A percentile compares a stretch with the other conserved stretches of the same genome.
Conservation (phyloP, 2,329 filamentous ascomycete species). For the Fusarium falciforme region DNA sequence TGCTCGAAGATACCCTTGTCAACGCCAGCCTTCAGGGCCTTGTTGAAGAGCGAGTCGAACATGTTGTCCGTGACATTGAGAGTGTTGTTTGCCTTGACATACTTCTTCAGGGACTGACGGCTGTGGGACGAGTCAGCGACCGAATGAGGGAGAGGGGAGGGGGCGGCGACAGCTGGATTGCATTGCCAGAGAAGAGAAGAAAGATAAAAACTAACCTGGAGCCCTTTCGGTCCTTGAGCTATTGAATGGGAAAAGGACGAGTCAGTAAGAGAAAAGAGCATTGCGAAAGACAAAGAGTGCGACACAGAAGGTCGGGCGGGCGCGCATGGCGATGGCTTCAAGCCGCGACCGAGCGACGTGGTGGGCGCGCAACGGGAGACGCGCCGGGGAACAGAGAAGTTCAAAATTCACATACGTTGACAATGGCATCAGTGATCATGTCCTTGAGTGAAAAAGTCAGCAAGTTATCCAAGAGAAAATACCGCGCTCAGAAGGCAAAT, state of each 20-base stretch:
- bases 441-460: constrained; percentile 55
- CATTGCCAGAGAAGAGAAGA: constrained; percentile 9
- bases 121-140: constrained; percentile 48
- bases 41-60: constrained; percentile 84
- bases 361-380: constrained; percentile 45
- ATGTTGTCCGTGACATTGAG: constrained; percentile 63
- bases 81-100: constrained; percentile 66
- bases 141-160: background rate
- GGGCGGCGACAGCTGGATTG: constrained; percentile 9
- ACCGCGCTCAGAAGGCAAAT: constrained; percentile 9
- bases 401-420: constrained; percentile 62
- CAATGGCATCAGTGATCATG: constrained; percentile 72
- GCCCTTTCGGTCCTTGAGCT: constrained; percentile 73
- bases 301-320: constrained; percentile 13
- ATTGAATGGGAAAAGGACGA: constrained; percentile 42
- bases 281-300: constrained; percentile 23
- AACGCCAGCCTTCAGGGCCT: constrained; percentile 82
- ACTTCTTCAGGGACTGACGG: constrained; percentile 72
- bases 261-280: constrained; percentile 56
- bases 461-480: background rate
- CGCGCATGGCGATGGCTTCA: constrained; percentile 37
- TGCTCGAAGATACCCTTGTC: constrained; percentile 89
- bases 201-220: constrained; percentile 52
- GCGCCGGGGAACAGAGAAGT: constrained; percentile 49
- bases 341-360: constrained; percentile 32